phyloP scores from a whole-genome alignment of 2,329 filamentous ascomycete genomes.

The Xylaria arbuscula region DNA sequence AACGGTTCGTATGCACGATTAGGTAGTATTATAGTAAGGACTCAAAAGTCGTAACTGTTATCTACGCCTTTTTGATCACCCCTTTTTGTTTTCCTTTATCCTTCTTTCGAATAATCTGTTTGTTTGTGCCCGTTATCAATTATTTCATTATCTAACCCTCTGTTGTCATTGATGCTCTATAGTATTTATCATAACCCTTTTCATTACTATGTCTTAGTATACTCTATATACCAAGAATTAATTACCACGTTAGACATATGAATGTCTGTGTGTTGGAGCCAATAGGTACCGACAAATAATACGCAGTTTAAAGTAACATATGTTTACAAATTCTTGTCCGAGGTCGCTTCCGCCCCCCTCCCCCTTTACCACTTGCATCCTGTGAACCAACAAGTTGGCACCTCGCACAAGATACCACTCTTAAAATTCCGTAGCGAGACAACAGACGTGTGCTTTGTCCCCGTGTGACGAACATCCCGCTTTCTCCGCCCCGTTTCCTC shows the following conservation, averaged over 20 bases:
- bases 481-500: conserved; percentile 14
- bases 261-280: neutral
- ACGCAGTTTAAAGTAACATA: conserved; percentile 5
- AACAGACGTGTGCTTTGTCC: conserved; percentile 22
- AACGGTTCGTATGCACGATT: neutral
- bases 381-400: conserved; percentile 34
- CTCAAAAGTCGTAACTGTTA: neutral
- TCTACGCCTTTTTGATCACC: neutral
- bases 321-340: neutral
- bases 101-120: neutral
- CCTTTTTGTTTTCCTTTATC: neutral
- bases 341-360: neutral
- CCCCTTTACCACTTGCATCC: conserved; percentile 18
- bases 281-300: neutral
- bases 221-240: conserved; percentile 3
- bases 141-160: neutral
- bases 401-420: conserved; percentile 32
- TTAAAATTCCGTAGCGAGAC: conserved; percentile 32
- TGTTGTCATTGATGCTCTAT: neutral
- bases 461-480: conserved; percentile 18
- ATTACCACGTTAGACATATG: neutral
- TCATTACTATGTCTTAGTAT: neutral
- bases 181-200: neutral
- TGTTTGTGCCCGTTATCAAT: neutral
- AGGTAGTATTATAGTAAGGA: neutral